phyloP scores from a whole-genome alignment of 345 rosid species.

The Syzygium aromaticum region DNA sequence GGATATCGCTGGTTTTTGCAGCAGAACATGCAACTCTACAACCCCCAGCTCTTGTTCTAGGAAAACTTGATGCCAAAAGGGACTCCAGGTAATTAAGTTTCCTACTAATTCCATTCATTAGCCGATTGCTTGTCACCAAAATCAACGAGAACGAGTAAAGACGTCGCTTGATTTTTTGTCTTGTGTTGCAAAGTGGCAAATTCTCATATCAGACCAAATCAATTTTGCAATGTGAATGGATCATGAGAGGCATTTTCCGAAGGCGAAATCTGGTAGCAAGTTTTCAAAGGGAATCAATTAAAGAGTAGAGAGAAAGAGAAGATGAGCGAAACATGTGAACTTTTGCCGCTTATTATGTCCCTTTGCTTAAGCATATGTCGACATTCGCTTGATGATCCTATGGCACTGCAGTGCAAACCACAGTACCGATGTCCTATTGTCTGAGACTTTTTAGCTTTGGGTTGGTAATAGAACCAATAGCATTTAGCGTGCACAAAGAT shows the following conservation, averaged over 20 bases:
- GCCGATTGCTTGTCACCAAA: too few relatives aligned
- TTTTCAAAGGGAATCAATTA: background rate
- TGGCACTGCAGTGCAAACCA: background rate
- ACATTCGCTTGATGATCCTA: background rate
- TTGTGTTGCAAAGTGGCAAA: background rate
- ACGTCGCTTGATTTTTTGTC: background rate
- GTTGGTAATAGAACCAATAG: background rate
- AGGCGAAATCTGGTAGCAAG: background rate
- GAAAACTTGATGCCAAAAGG: too few relatives aligned
- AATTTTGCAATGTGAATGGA: background rate
- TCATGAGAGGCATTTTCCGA: background rate
- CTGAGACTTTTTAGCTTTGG: background rate
- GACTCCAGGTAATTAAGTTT: too few relatives aligned
- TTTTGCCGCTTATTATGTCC: background rate
- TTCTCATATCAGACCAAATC: background rate
- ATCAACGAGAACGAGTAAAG: background rate
- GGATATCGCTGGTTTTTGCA: too few relatives aligned
- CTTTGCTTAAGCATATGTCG: background rate
- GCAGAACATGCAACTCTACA: too few relatives aligned
- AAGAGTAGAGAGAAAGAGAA: background rate
- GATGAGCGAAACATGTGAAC: background rate
- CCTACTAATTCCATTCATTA: too few relatives aligned
- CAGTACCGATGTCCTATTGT: too few relatives aligned
- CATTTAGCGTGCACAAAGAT: background rate
- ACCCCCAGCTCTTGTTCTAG: too few relatives aligned